These are phyloP conservation scores for Vaccinium myrtillus DNA, from an alignment of 148 eudicot species.

Conservation along the genomic window DNA sequence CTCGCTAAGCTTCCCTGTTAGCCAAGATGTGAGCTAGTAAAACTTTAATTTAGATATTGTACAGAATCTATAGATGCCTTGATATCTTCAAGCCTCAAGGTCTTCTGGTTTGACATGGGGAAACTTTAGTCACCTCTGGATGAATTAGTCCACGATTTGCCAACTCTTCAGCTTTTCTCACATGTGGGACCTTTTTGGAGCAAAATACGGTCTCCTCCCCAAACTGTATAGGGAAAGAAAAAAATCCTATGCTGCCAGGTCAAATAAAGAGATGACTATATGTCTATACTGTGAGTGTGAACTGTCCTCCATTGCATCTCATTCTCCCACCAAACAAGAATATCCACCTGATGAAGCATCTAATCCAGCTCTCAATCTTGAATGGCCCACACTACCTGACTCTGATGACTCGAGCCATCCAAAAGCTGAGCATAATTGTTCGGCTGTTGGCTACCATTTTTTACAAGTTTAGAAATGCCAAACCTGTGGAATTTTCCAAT, in stretches of 20 bases:
- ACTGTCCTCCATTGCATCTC: background rate
- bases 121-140: background rate
- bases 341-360: background rate
- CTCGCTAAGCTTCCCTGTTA: background rate
- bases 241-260: background rate
- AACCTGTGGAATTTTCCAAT: background rate
- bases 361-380: background rate
- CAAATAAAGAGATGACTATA: background rate
- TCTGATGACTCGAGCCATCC: background rate
- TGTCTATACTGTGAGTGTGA: background rate
- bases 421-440: background rate
- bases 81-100: background rate
- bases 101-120: background rate
- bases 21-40: background rate
- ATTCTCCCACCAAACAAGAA: background rate
- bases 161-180: background rate
- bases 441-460: background rate
- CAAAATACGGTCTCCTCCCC: background rate
- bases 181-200: background rate
- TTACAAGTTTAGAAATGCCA: background rate
- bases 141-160: background rate
- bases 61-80: background rate
- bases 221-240: background rate
- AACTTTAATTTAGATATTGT: background rate
- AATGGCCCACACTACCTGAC: background rate